Evolutionary conservation across 2,329 filamentous ascomycete species (phyloP).

Genomic region (Emydomyces testavorans): DNA sequence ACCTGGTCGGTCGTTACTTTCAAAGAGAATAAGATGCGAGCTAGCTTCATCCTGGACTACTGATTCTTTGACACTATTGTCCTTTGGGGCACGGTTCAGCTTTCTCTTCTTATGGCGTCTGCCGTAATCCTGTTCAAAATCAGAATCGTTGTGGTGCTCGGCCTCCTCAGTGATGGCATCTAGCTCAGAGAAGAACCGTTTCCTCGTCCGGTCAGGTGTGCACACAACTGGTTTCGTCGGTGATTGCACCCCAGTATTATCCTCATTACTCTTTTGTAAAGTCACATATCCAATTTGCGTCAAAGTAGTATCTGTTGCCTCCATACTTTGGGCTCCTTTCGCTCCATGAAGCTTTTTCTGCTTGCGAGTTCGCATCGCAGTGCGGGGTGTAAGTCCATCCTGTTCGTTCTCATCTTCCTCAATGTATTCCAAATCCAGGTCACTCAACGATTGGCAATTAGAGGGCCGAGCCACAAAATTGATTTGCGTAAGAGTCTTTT

Average conservation of each 20-base stretch:
- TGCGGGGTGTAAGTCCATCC: constrained; percentile 11
- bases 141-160: not conserved
- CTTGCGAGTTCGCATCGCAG: not conserved
- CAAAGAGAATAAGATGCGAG: too few species aligned
- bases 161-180: constrained; percentile 11
- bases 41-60: not conserved
- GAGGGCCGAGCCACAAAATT: constrained; percentile 26
- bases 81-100: not conserved
- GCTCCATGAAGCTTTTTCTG: not conserved
- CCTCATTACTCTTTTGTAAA: constrained; percentile 17
- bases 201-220: not conserved
- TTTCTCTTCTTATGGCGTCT: not conserved
- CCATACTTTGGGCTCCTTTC: not conserved
- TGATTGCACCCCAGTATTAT: not conserved
- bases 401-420: constrained; percentile 21
- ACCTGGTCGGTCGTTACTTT: not conserved
- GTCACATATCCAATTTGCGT: constrained; percentile 12
- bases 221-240: not conserved
- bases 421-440: constrained; percentile 27
- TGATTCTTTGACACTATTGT: not conserved
- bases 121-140: not conserved
- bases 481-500: constrained; percentile 35
- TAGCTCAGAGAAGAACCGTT: constrained; percentile 2
- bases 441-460: constrained; percentile 14
- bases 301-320: constrained; percentile 9